Evolutionary conservation across 768 basidiomycete genomes (phyloP), one percentile per base, ranked within the genome.

Genomic region (Leccinum boreale): DNA sequence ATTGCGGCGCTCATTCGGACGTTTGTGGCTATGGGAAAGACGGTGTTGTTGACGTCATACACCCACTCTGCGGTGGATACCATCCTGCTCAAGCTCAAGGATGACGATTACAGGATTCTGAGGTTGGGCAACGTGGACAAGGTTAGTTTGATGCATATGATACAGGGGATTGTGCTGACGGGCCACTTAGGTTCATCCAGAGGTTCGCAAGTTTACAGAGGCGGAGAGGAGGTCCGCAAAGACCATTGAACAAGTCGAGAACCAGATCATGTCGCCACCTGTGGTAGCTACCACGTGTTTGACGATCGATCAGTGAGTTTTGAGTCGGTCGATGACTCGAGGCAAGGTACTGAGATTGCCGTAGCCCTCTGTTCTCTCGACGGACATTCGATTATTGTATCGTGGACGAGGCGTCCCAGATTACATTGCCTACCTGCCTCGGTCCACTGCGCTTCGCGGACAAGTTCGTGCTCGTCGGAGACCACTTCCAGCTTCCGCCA

Each of bases 11-110:
- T 97, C 50, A 94, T 98, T 67, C 81, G 84, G 65, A 81, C 81
- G 50, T 74, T 98, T 14, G 92, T 94, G 2, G 80, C 73, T 39
- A 77, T 85, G 74, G 92, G 92, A 7, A 95, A 97, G 78, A 90
- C 83, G 0, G 91, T 98, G 5, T 74, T 99, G 24, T 73, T 98
- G 59, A 90, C 90, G 7, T 92, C 91, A 47, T 97, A 98, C 70
- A 99, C 97, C 2, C 97, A 99, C 76, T 97, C 95, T 14, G 96
- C 97, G 0, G 97, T 99, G 48, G 97, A 99, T 64, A 98, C 89
- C n/a, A 96, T 98, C 66, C 67, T 99, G 66, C 75, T 89, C 66
- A 98, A 97, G 72, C 72, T 98, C 57, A 76, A 81, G 59, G 76
- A 79, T 24, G 81, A 81, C 57, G 86, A 86, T 35, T 89, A 92